phyloP scores from a whole-genome alignment of 2,329 filamentous ascomycete genomes.

The Claviceps sp. region DNA sequence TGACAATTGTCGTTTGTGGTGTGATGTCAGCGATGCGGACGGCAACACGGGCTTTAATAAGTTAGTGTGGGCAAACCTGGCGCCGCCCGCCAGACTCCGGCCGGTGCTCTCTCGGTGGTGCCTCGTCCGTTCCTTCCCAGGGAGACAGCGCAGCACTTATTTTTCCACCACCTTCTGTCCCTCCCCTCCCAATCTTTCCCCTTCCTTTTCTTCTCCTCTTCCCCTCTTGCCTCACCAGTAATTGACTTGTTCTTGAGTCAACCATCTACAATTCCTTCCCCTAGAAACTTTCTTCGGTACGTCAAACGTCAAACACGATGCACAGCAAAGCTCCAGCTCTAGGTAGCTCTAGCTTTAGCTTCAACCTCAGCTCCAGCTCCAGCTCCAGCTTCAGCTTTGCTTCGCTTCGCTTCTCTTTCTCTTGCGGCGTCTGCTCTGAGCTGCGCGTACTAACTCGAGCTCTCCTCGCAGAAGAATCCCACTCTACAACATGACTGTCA shows the following conservation, averaged over 20 bases:
- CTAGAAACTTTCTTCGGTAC: conserved; percentile 1
- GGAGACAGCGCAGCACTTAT: conserved; percentile 1
- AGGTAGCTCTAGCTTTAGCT: conserved; percentile 1
- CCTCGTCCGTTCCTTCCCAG: background rate
- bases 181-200: background rate
- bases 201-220: background rate
- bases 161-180: conserved; percentile 3
- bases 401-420: background rate
- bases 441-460: conserved; percentile 2
- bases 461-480: conserved; percentile 1
- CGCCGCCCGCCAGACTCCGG: background rate
- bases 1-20: background rate
- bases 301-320: background rate
- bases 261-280: conserved; percentile 2
- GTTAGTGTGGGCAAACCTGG: background rate
- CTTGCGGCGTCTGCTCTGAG: background rate
- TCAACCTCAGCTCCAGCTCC: background rate
- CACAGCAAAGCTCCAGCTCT: background rate
- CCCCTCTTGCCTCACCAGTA: background rate
- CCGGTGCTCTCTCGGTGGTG: background rate
- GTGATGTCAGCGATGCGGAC: background rate
- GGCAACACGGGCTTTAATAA: background rate
- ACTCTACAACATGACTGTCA: conserved; percentile 32
- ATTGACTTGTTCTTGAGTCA: background rate
- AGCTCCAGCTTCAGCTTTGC: background rate